Evolutionary conservation across 257 asterid genomes (phyloP).

Genomic region (Petunia axillaris): DNA sequence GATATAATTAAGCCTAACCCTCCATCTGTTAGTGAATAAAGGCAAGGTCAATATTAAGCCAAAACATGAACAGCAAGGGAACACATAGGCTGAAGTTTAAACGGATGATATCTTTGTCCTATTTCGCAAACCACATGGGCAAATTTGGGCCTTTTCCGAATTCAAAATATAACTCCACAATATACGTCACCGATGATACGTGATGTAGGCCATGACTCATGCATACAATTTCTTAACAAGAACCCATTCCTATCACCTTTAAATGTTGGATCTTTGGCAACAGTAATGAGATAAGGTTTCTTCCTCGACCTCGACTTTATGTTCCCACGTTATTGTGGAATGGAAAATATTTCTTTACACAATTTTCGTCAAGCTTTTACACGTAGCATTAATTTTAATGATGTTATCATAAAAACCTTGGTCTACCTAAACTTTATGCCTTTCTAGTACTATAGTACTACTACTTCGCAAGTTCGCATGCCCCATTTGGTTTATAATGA

Average conservation of each 20-base stretch:
- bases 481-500: not conserved
- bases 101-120: too few species aligned
- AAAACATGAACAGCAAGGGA: too few species aligned
- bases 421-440: not conserved
- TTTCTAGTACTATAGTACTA: not conserved
- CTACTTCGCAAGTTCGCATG: not conserved
- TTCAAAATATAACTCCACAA: too few species aligned
- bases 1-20: too few species aligned
- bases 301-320: not conserved
- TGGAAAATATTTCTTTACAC: not conserved
- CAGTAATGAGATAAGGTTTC: not conserved
- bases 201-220: not conserved
- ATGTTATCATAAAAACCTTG: not conserved
- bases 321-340: not conserved
- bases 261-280: not conserved
- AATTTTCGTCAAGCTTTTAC: not conserved
- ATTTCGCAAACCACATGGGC: too few species aligned
- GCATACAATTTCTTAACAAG: not conserved
- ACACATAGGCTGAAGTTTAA: too few species aligned
- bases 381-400: not conserved
- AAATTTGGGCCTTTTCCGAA: too few species aligned
- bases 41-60: too few species aligned
- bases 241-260: not conserved
- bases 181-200: too few species aligned
- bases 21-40: too few species aligned